Evolutionary conservation across 768 basidiomycete genomes (phyloP).

Genomic region (Suillus occidentalis): DNA sequence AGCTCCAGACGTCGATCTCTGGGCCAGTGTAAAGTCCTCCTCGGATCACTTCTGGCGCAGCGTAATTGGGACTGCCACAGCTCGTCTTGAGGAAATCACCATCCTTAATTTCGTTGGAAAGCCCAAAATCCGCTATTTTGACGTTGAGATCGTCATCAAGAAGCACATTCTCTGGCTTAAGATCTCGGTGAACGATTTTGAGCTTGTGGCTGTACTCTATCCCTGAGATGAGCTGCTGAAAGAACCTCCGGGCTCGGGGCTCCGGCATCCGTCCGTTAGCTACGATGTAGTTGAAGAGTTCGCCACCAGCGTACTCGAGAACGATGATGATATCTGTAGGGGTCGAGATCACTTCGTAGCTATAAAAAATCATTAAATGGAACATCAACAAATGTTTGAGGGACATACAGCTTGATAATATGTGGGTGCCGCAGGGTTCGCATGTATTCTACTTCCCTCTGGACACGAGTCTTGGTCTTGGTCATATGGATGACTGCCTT

Average conservation of each 20-base stretch:
- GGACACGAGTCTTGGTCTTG: slow-evolving; percentile 89
- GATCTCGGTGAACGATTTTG: slow-evolving; percentile 96
- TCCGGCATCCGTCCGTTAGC: slow-evolving; percentile 91
- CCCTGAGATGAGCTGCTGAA: slow-evolving; percentile 97
- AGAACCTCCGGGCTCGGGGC: slow-evolving; percentile 85
- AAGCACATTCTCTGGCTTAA: slow-evolving; percentile 96
- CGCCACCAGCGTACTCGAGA: slow-evolving; percentile 93
- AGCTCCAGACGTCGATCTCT: slow-evolving; percentile 98
- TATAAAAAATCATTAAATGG: slow-evolving; percentile 25
- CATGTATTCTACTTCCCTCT: slow-evolving; percentile 97
- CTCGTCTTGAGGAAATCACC: slow-evolving; percentile 97
- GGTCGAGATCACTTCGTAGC: slow-evolving; percentile 89
- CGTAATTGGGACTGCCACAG: slow-evolving; percentile 98
- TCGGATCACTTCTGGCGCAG: slow-evolving; percentile 96
- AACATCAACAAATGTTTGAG: neutral
- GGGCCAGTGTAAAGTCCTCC: slow-evolving; percentile 96
- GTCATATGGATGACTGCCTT: slow-evolving; percentile 91
- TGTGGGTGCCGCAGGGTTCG: slow-evolving; percentile 91
- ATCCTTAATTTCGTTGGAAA: slow-evolving; percentile 94
- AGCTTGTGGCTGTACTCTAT: slow-evolving; percentile 96
- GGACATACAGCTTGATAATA: slow-evolving; percentile 90
- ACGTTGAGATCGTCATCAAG: slow-evolving; percentile 84
- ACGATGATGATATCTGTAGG: slow-evolving; percentile 98
- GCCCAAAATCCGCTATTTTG: slow-evolving; percentile 99
- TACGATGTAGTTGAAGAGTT: slow-evolving; percentile 98